Conservation (phyloP, 163 green algal species). For the Dunaliella salina region DNA sequence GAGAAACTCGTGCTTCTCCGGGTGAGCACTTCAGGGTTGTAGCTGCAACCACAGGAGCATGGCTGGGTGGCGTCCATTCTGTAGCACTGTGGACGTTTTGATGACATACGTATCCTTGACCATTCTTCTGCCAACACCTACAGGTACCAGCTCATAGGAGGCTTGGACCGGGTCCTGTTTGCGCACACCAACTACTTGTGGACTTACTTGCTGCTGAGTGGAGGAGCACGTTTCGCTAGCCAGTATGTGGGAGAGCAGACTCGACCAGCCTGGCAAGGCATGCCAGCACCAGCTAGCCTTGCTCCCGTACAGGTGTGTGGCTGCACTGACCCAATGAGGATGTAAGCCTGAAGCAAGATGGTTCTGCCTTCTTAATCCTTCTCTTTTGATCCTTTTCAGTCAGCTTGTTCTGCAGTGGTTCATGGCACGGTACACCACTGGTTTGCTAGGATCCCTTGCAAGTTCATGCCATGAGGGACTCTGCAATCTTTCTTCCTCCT, state of each 20-base stretch:
- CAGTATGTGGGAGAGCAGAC: conserved; percentile 44
- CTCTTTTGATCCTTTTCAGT: too few species aligned
- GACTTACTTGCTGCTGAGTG: conserved; percentile 49
- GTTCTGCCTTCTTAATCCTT: too few species aligned
- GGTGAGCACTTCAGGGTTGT: too few species aligned
- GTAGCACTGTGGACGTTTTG: background rate
- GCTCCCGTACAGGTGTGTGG: background rate
- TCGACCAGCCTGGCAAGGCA: conserved; percentile 50
- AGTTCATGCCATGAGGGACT: too few species aligned
- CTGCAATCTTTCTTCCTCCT: too few species aligned
- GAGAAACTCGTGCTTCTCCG: too few species aligned
- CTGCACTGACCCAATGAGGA: too few species aligned
- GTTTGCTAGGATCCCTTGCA: too few species aligned
- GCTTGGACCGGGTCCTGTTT: conserved; percentile 84
- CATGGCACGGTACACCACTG: too few species aligned
- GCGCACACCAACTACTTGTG: conserved; percentile 65
- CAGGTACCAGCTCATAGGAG: conserved; percentile 68
- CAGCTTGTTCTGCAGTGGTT: too few species aligned
- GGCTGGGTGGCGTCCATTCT: too few species aligned
- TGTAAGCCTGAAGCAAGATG: too few species aligned
- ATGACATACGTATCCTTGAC: background rate
- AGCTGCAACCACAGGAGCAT: conserved; percentile 23
- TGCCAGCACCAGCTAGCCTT: conserved; percentile 14
- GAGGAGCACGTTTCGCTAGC: conserved; percentile 26
- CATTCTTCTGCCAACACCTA: background rate